Percentiles rank a stretch among this genome's conserved stretches.
These are phyloP conservation scores for Phytomonas francai DNA, from an alignment of 208 protist species.

Conservation along the genomic window DNA sequence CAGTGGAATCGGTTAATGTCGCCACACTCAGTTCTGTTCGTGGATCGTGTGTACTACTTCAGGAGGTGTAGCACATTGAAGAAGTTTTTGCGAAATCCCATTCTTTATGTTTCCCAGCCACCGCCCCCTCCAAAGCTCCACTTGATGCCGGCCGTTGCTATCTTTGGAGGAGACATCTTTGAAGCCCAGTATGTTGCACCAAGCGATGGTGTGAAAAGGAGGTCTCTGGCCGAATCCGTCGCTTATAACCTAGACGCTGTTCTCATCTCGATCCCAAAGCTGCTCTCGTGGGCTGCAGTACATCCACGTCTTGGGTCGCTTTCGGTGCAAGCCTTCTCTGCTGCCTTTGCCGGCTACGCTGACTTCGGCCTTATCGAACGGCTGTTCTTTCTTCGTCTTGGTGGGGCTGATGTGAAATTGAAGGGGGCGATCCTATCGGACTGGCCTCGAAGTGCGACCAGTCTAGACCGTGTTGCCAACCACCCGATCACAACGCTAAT, in stretches of 20 bases:
- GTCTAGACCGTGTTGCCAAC: neutral
- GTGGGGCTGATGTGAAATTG: constrained; percentile 45
- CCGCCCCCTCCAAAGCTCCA: constrained; percentile 42
- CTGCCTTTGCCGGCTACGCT: constrained; percentile 22
- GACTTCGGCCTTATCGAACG: constrained; percentile 33
- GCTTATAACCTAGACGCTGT: constrained; percentile 53
- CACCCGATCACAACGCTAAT: neutral
- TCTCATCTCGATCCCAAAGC: constrained; percentile 58
- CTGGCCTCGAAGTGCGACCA: constrained; percentile 31
- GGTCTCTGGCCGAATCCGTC: constrained; percentile 54
- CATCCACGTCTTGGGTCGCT: constrained; percentile 42
- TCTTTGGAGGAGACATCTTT: constrained; percentile 10
- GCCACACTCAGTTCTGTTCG: constrained; percentile 44
- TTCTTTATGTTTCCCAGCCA: constrained; percentile 57
- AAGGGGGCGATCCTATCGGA: constrained; percentile 74
- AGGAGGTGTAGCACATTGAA: constrained; percentile 41
- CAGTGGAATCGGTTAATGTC: constrained; percentile 20
- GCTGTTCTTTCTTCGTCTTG: constrained; percentile 48
- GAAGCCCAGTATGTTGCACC: constrained; percentile 15
- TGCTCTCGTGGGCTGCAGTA: constrained; percentile 72
- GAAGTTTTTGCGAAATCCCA: constrained; percentile 61
- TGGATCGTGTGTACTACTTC: constrained; percentile 71
- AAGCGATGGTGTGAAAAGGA: constrained; percentile 26
- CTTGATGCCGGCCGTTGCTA: constrained; percentile 23
- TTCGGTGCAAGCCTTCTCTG: constrained; percentile 32